A percentile compares a stretch with the other conserved stretches of the same genome.
phyloP scores from a whole-genome alignment of 2,329 filamentous ascomycete genomes.

The Penicillium sp. region DNA sequence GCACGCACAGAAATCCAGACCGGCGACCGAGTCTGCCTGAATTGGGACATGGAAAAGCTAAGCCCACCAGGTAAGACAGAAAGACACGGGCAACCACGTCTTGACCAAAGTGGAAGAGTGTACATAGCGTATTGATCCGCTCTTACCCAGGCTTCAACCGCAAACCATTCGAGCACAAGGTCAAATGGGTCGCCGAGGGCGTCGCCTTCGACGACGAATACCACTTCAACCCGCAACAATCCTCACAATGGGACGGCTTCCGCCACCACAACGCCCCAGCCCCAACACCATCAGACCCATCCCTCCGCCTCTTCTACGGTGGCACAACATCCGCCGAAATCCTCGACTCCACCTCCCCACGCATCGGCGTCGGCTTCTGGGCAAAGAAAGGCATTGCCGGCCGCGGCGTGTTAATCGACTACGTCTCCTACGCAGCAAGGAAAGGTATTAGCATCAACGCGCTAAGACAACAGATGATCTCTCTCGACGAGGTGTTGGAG shows the following conservation, averaged over 20 bases:
- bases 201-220: slow-evolving; percentile 51
- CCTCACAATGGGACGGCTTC: slow-evolving; percentile 54
- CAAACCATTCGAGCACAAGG: slow-evolving; percentile 51
- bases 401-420: slow-evolving; percentile 42
- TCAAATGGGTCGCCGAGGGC: slow-evolving; percentile 47
- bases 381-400: slow-evolving; percentile 40
- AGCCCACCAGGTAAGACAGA: slow-evolving; percentile 38
- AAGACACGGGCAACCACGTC: too few relatives aligned
- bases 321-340: slow-evolving; percentile 38
- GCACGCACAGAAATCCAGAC: slow-evolving; percentile 52
- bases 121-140: neutral
- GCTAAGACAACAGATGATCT: slow-evolving; percentile 32
- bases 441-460: slow-evolving; percentile 33
- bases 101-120: too few relatives aligned
- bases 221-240: slow-evolving; percentile 52
- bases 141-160: slow-evolving; percentile 50
- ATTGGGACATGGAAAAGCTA: slow-evolving; percentile 56
- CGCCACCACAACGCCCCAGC: slow-evolving; percentile 49
- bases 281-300: slow-evolving; percentile 32
- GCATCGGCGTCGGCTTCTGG: slow-evolving; percentile 40
- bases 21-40: slow-evolving; percentile 52
- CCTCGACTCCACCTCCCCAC: slow-evolving; percentile 29
- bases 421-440: slow-evolving; percentile 35
- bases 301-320: slow-evolving; percentile 36
- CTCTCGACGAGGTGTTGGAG: slow-evolving; percentile 35